These are phyloP conservation scores for Cyphellophora attinorum DNA, from an alignment of 2,329 filamentous ascomycete genomes.

Conservation along the genomic window DNA sequence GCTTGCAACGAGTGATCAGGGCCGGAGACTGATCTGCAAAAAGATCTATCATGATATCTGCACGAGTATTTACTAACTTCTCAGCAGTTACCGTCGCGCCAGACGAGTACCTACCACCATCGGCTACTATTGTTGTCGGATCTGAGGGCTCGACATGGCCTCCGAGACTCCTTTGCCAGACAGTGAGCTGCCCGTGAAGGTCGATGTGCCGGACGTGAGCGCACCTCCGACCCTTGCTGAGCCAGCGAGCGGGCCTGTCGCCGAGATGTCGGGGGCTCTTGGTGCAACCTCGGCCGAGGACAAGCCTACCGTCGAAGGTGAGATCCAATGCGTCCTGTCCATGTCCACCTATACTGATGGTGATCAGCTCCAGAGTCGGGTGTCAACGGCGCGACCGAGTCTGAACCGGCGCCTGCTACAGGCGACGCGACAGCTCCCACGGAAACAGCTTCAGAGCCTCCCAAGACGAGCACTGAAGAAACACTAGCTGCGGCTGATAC, in stretches of 20 bases:
- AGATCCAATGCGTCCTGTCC: neutral
- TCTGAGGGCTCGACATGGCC: slow-evolving; percentile 10
- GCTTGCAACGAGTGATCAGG: too few relatives aligned
- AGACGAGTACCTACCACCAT: too few relatives aligned
- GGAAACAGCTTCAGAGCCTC: slow-evolving; percentile 18
- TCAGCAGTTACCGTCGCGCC: too few relatives aligned
- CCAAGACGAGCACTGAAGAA: slow-evolving; percentile 21
- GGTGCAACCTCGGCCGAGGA: slow-evolving; percentile 24
- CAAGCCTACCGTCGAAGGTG: slow-evolving; percentile 22
- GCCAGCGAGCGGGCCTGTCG: slow-evolving; percentile 14
- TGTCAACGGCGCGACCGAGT: slow-evolving; percentile 16
- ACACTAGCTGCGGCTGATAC: slow-evolving; percentile 19
- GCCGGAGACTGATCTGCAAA: too few relatives aligned
- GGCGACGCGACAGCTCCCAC: slow-evolving; percentile 6
- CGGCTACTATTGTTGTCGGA: too few relatives aligned
- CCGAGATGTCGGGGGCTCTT: slow-evolving; percentile 17
- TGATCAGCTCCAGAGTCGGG: slow-evolving; percentile 12
- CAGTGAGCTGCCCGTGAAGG: slow-evolving; percentile 15
- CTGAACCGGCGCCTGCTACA: neutral
- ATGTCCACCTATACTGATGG: neutral
- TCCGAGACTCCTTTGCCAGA: slow-evolving; percentile 8
- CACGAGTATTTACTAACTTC: too few relatives aligned
- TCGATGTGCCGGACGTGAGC: slow-evolving; percentile 13
- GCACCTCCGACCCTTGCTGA: slow-evolving; percentile 16
- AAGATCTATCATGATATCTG: too few relatives aligned